A percentile compares a stretch with the other conserved stretches of the same genome.
phyloP scores from a whole-genome alignment of 2,329 filamentous ascomycete genomes.

The Huntiella omanensis region DNA sequence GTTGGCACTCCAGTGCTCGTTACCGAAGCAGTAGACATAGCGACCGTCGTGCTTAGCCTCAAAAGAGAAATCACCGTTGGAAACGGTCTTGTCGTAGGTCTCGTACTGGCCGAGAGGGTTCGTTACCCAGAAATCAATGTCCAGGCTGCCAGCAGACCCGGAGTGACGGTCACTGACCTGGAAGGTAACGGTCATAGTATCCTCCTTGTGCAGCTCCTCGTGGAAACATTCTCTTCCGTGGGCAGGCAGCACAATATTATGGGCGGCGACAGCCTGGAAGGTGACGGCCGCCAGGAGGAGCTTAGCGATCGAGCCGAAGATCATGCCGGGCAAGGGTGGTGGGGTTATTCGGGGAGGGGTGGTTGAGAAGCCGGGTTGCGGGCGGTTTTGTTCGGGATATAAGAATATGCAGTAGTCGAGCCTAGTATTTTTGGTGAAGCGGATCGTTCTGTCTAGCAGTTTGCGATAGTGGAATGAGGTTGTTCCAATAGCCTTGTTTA shows the following conservation, averaged over 20 bases:
- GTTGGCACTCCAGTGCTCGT: slow-evolving; percentile 91
- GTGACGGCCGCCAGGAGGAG: slow-evolving; percentile 22
- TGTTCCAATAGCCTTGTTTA: slow-evolving; percentile 2
- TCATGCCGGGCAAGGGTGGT: slow-evolving; percentile 18
- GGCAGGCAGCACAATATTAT: slow-evolving; percentile 89
- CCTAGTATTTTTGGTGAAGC: not conserved
- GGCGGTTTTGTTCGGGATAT: not conserved
- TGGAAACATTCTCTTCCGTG: slow-evolving; percentile 97
- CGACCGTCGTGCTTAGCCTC: slow-evolving; percentile 69
- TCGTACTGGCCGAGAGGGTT: slow-evolving; percentile 61
- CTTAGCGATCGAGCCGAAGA: slow-evolving; percentile 26
- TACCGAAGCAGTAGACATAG: slow-evolving; percentile 96
- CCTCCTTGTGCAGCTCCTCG: slow-evolving; percentile 77
- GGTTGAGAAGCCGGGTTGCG: not conserved
- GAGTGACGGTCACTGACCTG: slow-evolving; percentile 96
- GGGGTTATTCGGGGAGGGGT: not conserved
- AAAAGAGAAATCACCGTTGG: slow-evolving; percentile 87
- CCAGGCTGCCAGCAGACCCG: slow-evolving; percentile 80
- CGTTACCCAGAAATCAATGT: slow-evolving; percentile 96
- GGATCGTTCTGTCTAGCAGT: not conserved
- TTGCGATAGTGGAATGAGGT: not conserved
- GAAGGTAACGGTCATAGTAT: slow-evolving; percentile 97
- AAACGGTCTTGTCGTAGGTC: slow-evolving; percentile 60
- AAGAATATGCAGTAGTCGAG: not conserved
- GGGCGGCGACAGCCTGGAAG: slow-evolving; percentile 47